Evolutionary conservation across 2,329 filamentous ascomycete species (phyloP), one percentile per base, ranked within the genome.

Genomic region (Colletotrichum abscissum): DNA sequence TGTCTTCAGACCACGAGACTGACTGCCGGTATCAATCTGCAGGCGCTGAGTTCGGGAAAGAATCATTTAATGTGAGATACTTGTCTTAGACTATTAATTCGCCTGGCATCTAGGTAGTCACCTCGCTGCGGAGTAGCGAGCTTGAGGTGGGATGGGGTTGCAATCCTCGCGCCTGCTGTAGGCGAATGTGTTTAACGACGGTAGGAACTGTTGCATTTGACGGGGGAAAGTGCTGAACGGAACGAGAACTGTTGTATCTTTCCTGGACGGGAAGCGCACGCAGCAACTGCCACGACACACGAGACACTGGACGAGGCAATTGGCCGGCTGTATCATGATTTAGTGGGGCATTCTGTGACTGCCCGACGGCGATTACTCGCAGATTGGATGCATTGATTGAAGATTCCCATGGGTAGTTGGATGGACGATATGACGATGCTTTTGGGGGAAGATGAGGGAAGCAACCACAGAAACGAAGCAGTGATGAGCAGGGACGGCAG

Each of bases 281-380:
- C 42, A 49, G 49, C 52, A 14, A 69, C 28, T 57, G 59, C 28
- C 38, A 26, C 24, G 19, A 30, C 19, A 59, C 63, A 28, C 24
- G 46, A 52, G 49, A 33, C 33, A 60, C 35, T 46, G 22, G 42
- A 7, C 26, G 2, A 63, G 30, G 56, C 33, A 35, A 62, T 62
- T 71, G 68, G 63, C 46, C 19, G 52, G 26, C 22, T 5, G 58
- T 9, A 12, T 14, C 14, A 11, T 28, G 9, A 28, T 8, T 3
- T 19, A 33, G 49, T 57, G 64, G 69, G 55, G 64, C 49, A 22
- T 35, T 11, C 63, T 72, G 69, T 64, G 28, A 67, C 35, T 57
- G 69, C 64, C 69, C 49, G 62, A 26, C 38, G 62, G 33, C 38
- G 57, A 72, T 58, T 63, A 62, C 63, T 70, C 55, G 68, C 54